These are phyloP conservation scores for Ophiostoma australiae DNA, from an alignment of 2,329 filamentous ascomycete species.

Conservation along the genomic window DNA sequence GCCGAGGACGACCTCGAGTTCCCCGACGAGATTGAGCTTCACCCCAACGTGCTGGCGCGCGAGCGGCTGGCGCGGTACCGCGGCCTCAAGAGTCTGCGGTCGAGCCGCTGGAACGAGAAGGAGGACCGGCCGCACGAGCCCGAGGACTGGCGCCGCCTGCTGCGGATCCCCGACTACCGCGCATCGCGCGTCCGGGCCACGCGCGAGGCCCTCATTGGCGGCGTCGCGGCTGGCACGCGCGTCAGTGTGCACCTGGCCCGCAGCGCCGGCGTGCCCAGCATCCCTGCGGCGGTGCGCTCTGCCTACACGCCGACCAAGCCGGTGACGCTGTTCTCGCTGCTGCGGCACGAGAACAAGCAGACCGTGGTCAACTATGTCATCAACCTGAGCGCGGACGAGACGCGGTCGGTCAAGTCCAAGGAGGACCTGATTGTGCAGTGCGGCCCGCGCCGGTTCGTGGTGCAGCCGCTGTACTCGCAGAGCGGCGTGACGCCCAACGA, in stretches of 20 bases:
- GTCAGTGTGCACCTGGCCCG: slow-evolving; percentile 67
- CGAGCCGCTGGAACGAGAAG: slow-evolving; percentile 81
- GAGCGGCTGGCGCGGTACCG: slow-evolving; percentile 83
- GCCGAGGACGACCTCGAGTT: slow-evolving; percentile 93
- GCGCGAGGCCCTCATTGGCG: slow-evolving; percentile 82
- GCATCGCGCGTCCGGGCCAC: slow-evolving; percentile 70
- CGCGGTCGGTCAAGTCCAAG: slow-evolving; percentile 79
- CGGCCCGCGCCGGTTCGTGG: slow-evolving; percentile 76
- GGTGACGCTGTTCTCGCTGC: slow-evolving; percentile 73
- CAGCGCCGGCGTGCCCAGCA: neutral
- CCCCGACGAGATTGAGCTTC: slow-evolving; percentile 93
- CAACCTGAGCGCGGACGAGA: slow-evolving; percentile 71
- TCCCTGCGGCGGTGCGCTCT: slow-evolving; percentile 40
- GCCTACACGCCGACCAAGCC: slow-evolving; percentile 54
- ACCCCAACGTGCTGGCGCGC: slow-evolving; percentile 76
- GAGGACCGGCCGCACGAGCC: slow-evolving; percentile 86
- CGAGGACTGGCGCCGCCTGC: slow-evolving; percentile 78
- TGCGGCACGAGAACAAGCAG: slow-evolving; percentile 92
- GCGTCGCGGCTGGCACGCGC: slow-evolving; percentile 75
- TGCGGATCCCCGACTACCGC: slow-evolving; percentile 87
- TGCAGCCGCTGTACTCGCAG: slow-evolving; percentile 87
- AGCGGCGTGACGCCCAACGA: slow-evolving; percentile 90
- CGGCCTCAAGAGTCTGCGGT: slow-evolving; percentile 84
- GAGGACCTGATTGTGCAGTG: slow-evolving; percentile 88
- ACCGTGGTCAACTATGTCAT: slow-evolving; percentile 86